These are phyloP conservation scores for Komagataella mondaviorum DNA, from an alignment of 805 yeast genomes.

Conservation along the genomic window DNA sequence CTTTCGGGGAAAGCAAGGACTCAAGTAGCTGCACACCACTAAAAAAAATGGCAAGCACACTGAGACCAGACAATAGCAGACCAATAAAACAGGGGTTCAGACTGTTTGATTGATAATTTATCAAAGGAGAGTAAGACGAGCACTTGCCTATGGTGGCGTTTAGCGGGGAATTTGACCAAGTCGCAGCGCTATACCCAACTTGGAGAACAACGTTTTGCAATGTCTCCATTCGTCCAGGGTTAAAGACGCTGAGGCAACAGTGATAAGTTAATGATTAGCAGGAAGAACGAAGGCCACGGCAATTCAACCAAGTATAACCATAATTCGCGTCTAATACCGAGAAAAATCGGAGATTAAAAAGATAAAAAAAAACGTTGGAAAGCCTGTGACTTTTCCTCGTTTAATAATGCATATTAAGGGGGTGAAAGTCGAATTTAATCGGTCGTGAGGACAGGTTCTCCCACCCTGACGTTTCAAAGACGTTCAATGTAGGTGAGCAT, in stretches of 20 bases:
- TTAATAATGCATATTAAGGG: too few relatives aligned
- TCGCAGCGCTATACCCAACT: neutral
- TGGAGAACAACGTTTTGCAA: neutral
- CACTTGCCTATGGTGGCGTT: neutral
- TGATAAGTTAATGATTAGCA: neutral
- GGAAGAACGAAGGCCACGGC: neutral
- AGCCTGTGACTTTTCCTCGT: too few relatives aligned
- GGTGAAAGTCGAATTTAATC: too few relatives aligned
- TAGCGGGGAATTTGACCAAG: neutral
- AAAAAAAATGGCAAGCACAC: slow-evolving; percentile 5
- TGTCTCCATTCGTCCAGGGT: neutral
- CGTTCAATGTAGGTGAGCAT: too few relatives aligned
- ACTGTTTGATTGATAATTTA: slow-evolving; percentile 8
- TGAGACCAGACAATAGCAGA: slow-evolving; percentile 4
- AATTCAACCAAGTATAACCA: neutral
- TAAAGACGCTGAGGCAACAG: neutral
- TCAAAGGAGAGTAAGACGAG: neutral
- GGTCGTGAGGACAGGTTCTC: too few relatives aligned
- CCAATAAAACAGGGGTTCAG: slow-evolving; percentile 18
- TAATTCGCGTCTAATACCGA: neutral
- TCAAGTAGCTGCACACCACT: slow-evolving; percentile 11
- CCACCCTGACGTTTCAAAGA: too few relatives aligned
- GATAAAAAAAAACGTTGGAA: too few relatives aligned
- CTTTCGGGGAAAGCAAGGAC: slow-evolving; percentile 1
- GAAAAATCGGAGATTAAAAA: neutral